Evolutionary conservation across 345 rosid species (phyloP).

Genomic region (Euphorbia lathyris): DNA sequence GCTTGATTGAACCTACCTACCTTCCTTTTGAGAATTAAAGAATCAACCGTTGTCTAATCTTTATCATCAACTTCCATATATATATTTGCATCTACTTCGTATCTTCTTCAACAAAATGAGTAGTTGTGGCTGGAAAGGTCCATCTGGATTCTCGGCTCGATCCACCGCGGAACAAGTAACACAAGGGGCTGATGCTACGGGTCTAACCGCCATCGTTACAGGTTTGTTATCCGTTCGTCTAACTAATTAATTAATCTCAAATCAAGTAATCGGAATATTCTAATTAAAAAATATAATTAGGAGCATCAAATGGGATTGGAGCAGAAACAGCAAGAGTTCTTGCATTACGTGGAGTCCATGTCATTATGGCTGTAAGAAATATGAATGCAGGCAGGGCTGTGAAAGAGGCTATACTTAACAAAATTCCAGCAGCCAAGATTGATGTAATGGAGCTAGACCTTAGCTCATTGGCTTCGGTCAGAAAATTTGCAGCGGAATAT

Average conservation of each 20-base stretch:
- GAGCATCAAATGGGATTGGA: constrained; percentile 22
- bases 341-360: constrained; percentile 13
- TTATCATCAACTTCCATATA: too few species aligned
- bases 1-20: too few species aligned
- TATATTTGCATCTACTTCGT: too few species aligned
- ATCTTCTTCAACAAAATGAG: too few species aligned
- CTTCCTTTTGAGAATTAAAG: too few species aligned
- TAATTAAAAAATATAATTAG: constrained; percentile 10
- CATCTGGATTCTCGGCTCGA: constrained; percentile 37
- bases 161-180: constrained; percentile 45
- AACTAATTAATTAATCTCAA: too few species aligned
- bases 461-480: constrained; percentile 15
- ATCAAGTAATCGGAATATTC: background rate
- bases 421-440: constrained; percentile 17
- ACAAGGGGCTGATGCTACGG: constrained; percentile 40
- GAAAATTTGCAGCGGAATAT: constrained; percentile 20
- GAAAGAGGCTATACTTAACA: constrained; percentile 18
- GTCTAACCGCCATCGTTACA: constrained; percentile 47
- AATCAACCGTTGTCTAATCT: too few species aligned
- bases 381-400: constrained; percentile 14
- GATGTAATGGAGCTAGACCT: constrained; percentile 29
- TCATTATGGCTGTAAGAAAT: constrained; percentile 11
- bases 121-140: too few species aligned
- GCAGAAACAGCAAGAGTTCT: constrained; percentile 20
- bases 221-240: too few species aligned